Evolutionary conservation across 2,329 filamentous ascomycete genomes (phyloP), one percentile per base, ranked within the genome.

Genomic region (Neoscytalidium dimidiatum): DNA sequence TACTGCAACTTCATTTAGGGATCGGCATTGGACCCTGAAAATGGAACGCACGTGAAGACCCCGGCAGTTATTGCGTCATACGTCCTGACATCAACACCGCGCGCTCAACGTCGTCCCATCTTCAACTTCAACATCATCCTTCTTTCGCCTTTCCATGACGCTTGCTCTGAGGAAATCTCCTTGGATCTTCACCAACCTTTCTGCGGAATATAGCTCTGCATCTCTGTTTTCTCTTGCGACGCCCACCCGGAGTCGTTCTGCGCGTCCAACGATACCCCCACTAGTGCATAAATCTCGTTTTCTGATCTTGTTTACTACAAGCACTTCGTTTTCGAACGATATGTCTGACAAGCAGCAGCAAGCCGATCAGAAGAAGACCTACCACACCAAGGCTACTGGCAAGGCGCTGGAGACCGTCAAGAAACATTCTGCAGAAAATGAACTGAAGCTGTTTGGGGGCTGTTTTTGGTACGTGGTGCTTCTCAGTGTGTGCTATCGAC

Each of bases 361-460:
- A 35, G 8, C 19, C 33, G 62, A 64, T 8, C 23, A 49, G 35
- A 83, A 83, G 81, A 93, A 92, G 78, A 86, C 86, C 1, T 87
- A 88, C 69, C 86, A 89, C 74, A 90, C 88, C 71, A 91, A 88
- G 74, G 88, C 91, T 19, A 91, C 90, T 2, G 92, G 91, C 9
- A 77, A 83, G 62, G 92, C 92, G 23, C 82, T 88, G 56, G 78
- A 82, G 51, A 96, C 92, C 2, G 89, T 86, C 7, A 86, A 87
- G 72, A 88, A 85, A 62, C 92, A 92, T 71, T 82, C 85, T n/a
- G 86, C 86, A 66, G 90, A 92, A 5, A 81, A 86, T 67, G 86
- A 89, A 7, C 77, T 96, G 57, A 94, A 92, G 76, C 81, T 96
- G 1, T 96, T 90, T 74, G 91, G 91, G 29, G 90, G 90, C 70